Conservation (phyloP, 148 eudicot species). For the Vaccinium myrtillus region DNA sequence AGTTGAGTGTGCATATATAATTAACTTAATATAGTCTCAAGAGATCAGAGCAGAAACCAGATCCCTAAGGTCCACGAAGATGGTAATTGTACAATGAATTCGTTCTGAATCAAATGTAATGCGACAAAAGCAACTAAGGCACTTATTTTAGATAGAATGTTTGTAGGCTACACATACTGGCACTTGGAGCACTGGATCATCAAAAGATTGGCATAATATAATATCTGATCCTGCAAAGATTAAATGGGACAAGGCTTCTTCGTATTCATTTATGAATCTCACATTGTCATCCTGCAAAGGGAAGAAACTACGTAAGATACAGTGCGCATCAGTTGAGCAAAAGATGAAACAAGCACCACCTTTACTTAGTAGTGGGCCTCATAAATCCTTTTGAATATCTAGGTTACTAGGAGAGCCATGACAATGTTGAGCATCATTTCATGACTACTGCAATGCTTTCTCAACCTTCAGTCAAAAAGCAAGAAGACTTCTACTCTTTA, state of each 20-base stretch:
- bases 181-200: slow-evolving; percentile 55
- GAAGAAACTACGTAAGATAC: neutral
- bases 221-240: slow-evolving; percentile 63
- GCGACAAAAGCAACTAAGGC: neutral
- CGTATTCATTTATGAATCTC: slow-evolving; percentile 47
- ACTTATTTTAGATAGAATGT: slow-evolving; percentile 2
- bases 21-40: neutral
- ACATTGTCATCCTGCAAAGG: slow-evolving; percentile 45
- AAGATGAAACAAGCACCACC: slow-evolving; percentile 10
- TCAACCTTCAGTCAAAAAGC: neutral
- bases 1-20: neutral
- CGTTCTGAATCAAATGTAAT: neutral
- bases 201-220: slow-evolving; percentile 53
- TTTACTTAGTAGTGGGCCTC: neutral
- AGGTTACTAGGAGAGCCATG: neutral
- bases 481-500: slow-evolving; percentile 4
- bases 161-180: slow-evolving; percentile 39
- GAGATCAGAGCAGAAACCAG: neutral
- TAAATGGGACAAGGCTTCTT: slow-evolving; percentile 52
- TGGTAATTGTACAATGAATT: slow-evolving; percentile 6
- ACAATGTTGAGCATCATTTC: slow-evolving; percentile 3
- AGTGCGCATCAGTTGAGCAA: neutral
- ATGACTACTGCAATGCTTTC: neutral
- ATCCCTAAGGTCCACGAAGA: neutral
- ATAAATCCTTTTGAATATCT: neutral